phyloP scores from a whole-genome alignment of 768 basidiomycete genomes.

The Lentinula sp. region DNA sequence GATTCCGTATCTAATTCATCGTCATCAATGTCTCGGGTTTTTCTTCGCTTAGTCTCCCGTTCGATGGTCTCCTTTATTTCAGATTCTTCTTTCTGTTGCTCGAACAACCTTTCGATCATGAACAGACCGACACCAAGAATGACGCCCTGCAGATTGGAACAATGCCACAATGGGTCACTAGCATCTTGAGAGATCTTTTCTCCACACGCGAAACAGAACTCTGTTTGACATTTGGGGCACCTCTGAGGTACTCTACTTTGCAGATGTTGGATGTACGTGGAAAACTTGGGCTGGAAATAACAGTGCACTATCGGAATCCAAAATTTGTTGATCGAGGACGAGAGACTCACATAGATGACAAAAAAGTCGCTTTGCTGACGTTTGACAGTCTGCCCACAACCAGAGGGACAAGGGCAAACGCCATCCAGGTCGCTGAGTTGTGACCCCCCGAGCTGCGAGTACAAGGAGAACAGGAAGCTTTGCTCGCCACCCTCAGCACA shows the following conservation, averaged over 20 bases:
- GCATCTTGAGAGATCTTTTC: slow-evolving; percentile 46
- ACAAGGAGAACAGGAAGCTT: slow-evolving; percentile 79
- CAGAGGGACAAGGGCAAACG: slow-evolving; percentile 63
- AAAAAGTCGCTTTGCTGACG: slow-evolving; percentile 80
- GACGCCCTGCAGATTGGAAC: slow-evolving; percentile 83
- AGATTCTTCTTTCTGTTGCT: slow-evolving; percentile 35
- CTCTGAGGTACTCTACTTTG: slow-evolving; percentile 47
- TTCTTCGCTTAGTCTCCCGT: slow-evolving; percentile 7
- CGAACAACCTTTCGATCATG: slow-evolving; percentile 76
- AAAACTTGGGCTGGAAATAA: slow-evolving; percentile 58
- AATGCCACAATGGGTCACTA: slow-evolving; percentile 75
- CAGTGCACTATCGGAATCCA: slow-evolving; percentile 4
- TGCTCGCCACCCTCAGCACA: slow-evolving; percentile 94
- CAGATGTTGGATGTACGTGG: slow-evolving; percentile 62
- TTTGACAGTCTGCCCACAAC: slow-evolving; percentile 57
- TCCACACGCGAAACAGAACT: slow-evolving; percentile 73
- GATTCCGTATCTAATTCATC: slow-evolving; percentile 34
- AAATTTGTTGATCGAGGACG: neutral
- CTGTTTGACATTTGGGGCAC: slow-evolving; percentile 57
- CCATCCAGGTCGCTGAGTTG: slow-evolving; percentile 20
- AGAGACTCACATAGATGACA: slow-evolving; percentile 62
- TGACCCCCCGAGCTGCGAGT: slow-evolving; percentile 57
- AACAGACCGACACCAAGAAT: slow-evolving; percentile 87
- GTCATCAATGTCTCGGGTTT: slow-evolving; percentile 39
- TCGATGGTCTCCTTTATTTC: slow-evolving; percentile 22